These are phyloP conservation scores for Monoraphidium neglectum DNA, from an alignment of 139 green algal species.

Conservation along the genomic window DNA sequence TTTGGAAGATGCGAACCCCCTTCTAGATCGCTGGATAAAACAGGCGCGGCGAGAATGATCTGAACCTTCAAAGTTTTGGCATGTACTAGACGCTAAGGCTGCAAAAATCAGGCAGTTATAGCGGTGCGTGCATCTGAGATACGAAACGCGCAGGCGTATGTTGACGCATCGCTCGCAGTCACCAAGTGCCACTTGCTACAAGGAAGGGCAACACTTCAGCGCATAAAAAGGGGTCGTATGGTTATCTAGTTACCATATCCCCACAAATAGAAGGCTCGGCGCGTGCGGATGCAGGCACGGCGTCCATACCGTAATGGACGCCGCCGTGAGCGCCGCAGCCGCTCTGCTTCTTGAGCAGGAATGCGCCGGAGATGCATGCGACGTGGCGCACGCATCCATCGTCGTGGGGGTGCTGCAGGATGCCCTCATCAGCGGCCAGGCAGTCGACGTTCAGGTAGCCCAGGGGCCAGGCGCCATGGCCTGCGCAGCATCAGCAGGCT, in stretches of 20 bases:
- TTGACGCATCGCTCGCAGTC: too few relatives aligned
- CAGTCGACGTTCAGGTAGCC: not conserved
- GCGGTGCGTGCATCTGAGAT: too few relatives aligned
- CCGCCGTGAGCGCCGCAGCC: not conserved
- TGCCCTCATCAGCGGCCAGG: not conserved
- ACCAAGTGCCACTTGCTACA: too few relatives aligned
- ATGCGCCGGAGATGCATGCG: too few relatives aligned
- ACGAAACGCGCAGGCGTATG: too few relatives aligned
- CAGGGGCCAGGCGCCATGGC: not conserved
- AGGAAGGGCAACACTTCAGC: not conserved
- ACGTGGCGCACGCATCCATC: not conserved
- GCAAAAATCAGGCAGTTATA: too few relatives aligned
- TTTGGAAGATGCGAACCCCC: too few relatives aligned
- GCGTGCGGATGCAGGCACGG: not conserved
- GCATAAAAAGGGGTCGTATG: not conserved
- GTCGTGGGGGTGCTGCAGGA: conserved; percentile 25
- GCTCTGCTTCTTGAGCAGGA: too few relatives aligned
- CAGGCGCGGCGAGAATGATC: too few relatives aligned
- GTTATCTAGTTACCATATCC: not conserved
- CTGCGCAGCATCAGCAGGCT: not conserved
- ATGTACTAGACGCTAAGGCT: too few relatives aligned
- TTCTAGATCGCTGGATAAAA: too few relatives aligned
- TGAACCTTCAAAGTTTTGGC: too few relatives aligned
- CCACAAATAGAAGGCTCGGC: not conserved
- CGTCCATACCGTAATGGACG: not conserved